Evolutionary conservation across 352 stramenopile species (phyloP), one percentile per base, ranked within the genome.

Genomic region (Phytophthora sp.): DNA sequence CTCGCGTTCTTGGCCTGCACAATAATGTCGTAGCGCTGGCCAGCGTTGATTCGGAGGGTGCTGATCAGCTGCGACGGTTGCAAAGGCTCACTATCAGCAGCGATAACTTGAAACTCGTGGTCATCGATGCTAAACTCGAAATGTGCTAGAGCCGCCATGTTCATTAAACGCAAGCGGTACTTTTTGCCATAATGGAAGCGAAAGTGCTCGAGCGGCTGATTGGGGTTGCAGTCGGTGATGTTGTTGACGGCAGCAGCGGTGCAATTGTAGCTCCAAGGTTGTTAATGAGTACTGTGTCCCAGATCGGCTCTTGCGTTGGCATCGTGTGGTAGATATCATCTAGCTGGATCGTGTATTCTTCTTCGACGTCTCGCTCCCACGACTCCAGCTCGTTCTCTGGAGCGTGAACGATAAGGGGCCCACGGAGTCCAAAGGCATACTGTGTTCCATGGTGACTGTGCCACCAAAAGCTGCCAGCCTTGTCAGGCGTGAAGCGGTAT

Each of bases 91-190:
- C 39, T 38, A 21, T 78, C 66, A 5, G 50, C 62, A 17, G 54
- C 66, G 5, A 77, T 58, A 23, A 78, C 54, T 3, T 37, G 57
- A 23, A 78, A 58, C 24, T 57, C 31, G 46, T 78, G 69, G 4
- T 30, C 58, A 23, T 78, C 69, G 32, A 78, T 72, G 44, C 65
- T 75, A 21, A 75, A 55, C 17, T 65, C 44, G 41, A 75, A 77
- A 5, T 58, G 53, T 1, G 66, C 69, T 12, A 75, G 46, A 1
- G 61, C 65, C 18, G 30, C 54, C 24, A 51, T 63, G 42, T 38
- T 48, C 27, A 78, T 78, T n/a, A 75, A 4, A 1, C 69, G 41
- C 2, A 77, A 39, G 2, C 54, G 58, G 49, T 77, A 77, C 26
- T 11, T 68, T 18, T 63, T 58, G 4, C 65, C 60, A 7, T 46